These are phyloP conservation scores for Eimeria zaria DNA, from an alignment of 169 alveolate species.

Conservation along the genomic window DNA sequence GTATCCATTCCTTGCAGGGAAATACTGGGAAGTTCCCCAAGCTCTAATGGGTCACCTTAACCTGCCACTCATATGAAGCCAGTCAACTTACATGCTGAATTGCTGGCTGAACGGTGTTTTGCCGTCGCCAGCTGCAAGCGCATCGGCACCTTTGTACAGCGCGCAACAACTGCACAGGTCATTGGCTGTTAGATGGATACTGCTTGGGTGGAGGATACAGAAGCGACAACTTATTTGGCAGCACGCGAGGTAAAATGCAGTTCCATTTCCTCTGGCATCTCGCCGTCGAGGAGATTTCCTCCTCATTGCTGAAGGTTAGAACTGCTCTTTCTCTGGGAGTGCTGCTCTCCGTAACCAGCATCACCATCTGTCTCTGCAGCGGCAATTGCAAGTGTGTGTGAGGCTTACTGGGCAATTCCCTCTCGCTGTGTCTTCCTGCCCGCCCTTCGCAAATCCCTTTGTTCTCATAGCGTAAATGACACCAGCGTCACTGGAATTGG, in stretches of 20 bases:
- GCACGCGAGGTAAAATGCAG: background rate
- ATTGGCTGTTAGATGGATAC: background rate
- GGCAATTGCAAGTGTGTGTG: background rate
- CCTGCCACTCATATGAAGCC: background rate
- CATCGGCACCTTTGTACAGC: background rate
- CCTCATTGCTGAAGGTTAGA: background rate
- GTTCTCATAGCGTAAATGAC: background rate
- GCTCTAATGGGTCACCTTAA: background rate
- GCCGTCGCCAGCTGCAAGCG: background rate
- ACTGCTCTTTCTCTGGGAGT: background rate
- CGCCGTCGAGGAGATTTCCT: background rate
- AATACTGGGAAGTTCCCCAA: background rate
- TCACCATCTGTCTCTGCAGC: background rate
- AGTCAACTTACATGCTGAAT: background rate
- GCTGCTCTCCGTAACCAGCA: background rate
- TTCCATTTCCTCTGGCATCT: background rate
- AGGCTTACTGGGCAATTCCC: background rate
- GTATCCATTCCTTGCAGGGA: background rate
- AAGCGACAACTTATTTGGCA: background rate
- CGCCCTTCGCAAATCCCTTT: background rate
- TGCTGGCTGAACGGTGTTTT: background rate
- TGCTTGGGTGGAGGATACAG: background rate
- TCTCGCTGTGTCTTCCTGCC: background rate
- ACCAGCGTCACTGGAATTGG: background rate
- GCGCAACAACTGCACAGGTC: background rate